phyloP scores from a whole-genome alignment of 1,284 basidiomycete species.

The Pseudomicrostroma phylloplanum region DNA sequence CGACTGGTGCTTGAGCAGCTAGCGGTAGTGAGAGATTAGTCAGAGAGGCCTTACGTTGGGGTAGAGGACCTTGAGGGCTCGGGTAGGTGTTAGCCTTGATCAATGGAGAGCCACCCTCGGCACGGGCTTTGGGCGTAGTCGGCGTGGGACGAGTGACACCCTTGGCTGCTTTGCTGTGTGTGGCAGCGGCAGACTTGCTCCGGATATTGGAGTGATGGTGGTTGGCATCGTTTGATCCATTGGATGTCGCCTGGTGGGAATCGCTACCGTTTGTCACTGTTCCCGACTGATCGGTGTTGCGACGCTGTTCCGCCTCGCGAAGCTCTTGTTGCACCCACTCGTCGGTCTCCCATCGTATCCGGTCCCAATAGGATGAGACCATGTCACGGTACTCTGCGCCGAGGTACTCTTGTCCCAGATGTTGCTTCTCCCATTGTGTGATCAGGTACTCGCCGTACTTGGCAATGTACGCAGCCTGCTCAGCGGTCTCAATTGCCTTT shows the following conservation, averaged over 20 bases:
- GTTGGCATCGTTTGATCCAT: not conserved
- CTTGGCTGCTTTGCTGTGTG: not conserved
- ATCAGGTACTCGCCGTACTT: slow-evolving; percentile 20
- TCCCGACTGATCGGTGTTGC: too few relatives aligned
- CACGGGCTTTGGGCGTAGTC: not conserved
- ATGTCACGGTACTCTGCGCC: not conserved
- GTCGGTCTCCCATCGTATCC: not conserved
- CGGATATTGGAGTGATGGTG: not conserved
- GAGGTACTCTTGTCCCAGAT: not conserved
- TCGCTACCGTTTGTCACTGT: too few relatives aligned
- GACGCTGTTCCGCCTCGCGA: too few relatives aligned
- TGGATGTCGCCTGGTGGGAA: too few relatives aligned
- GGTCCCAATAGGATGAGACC: not conserved
- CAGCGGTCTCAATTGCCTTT: slow-evolving; percentile 49
- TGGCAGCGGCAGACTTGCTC: too few relatives aligned
- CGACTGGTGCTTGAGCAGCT: too few relatives aligned
- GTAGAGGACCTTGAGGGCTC: too few relatives aligned
- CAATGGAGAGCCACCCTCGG: too few relatives aligned
- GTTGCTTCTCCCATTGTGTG: not conserved
- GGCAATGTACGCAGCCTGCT: slow-evolving; percentile 43
- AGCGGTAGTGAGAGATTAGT: too few relatives aligned
- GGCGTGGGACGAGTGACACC: not conserved
- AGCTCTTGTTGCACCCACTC: too few relatives aligned
- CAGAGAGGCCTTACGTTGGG: too few relatives aligned
- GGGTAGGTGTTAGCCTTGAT: too few relatives aligned